phyloP scores from a whole-genome alignment of 2,329 filamentous ascomycete species.

The Aspergillus sp. region DNA sequence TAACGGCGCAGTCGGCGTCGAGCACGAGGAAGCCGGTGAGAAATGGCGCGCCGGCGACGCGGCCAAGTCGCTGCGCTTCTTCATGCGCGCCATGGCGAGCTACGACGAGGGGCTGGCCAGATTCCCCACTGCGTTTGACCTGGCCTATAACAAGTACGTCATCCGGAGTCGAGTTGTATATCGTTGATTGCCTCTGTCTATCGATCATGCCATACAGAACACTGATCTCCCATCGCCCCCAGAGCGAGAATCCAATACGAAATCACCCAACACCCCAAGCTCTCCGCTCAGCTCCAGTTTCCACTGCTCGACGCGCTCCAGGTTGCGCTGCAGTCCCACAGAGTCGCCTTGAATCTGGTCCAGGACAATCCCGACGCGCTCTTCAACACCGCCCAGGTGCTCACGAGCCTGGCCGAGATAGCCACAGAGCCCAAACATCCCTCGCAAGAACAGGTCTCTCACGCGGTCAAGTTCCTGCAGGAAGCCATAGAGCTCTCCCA shows the following conservation, averaged over 20 bases:
- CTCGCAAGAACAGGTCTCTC: constrained; percentile 31
- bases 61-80: constrained; percentile 51
- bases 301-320: constrained; percentile 47
- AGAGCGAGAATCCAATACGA: constrained; percentile 62
- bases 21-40: constrained; percentile 60
- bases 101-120: constrained; percentile 56
- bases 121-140: constrained; percentile 56
- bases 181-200: too few species aligned
- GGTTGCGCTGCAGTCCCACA: constrained; percentile 55
- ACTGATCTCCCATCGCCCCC: too few species aligned
- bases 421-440: constrained; percentile 44
- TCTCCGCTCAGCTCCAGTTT: constrained; percentile 50
- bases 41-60: constrained; percentile 67
- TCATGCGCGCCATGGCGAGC: constrained; percentile 54
- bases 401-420: constrained; percentile 56
- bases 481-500: constrained; percentile 55
- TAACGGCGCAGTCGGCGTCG: constrained; percentile 46
- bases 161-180: too few species aligned
- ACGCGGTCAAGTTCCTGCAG: constrained; percentile 47
- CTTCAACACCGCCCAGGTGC: constrained; percentile 63
- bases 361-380: constrained; percentile 57
- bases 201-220: too few species aligned
- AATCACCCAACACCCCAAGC: constrained; percentile 56
- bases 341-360: constrained; percentile 50
- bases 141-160: constrained; percentile 64